These are phyloP conservation scores for Paramecium sonneborni DNA, from an alignment of 73 alveolate species.

Conservation along the genomic window DNA sequence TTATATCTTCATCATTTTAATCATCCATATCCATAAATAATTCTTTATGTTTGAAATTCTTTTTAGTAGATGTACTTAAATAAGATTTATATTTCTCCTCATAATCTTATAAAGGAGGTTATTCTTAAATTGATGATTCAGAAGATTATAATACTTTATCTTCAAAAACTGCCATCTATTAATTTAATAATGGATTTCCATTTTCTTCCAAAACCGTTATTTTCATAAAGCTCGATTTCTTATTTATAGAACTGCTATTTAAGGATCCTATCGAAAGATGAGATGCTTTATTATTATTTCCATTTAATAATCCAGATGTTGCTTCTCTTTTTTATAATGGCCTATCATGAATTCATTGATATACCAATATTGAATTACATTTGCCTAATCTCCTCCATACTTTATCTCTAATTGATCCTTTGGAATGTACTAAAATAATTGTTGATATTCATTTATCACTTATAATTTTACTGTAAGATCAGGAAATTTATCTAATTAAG, in stretches of 20 bases:
- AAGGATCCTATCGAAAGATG: background rate
- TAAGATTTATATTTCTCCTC: conserved; percentile 1
- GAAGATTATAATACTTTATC: background rate
- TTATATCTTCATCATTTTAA: background rate
- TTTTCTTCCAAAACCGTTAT: conserved; percentile 21
- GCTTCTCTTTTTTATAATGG: conserved; percentile 2
- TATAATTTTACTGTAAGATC: background rate
- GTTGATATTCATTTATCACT: background rate
- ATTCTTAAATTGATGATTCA: background rate
- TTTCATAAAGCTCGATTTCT: conserved; percentile 28
- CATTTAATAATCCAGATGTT: background rate
- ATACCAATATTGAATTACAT: background rate
- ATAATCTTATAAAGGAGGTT: background rate
- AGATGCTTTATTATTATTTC: conserved; percentile 1
- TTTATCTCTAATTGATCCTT: background rate
- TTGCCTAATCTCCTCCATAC: background rate
- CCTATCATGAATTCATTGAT: background rate
- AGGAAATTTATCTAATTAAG: background rate
- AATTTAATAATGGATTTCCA: background rate
- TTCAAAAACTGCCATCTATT: background rate
- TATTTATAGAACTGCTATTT: background rate
- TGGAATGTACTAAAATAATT: background rate
- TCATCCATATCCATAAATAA: background rate
- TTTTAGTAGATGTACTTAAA: background rate
- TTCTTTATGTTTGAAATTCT: background rate